Evolutionary conservation across 345 rosid genomes (phyloP), one percentile per base, ranked within the genome.

Genomic region (Hypericum perforatum): DNA sequence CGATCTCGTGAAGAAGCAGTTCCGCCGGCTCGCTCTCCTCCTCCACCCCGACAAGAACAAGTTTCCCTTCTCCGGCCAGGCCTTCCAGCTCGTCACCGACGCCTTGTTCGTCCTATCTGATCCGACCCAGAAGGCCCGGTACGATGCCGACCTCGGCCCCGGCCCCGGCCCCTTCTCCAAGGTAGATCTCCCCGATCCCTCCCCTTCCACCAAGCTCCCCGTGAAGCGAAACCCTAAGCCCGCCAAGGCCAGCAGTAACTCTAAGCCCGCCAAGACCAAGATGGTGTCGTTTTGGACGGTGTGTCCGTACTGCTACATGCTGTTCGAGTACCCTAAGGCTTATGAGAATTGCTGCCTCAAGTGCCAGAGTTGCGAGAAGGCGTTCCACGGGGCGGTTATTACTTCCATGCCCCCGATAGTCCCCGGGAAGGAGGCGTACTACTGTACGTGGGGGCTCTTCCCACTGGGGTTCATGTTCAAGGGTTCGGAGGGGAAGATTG

Each of bases 21-120:
- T 82, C 64, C 96, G 88, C 5, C 78, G 82, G 16, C 79, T 87
- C 14, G 94, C 95, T 41, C 76, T 91, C 14, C 95, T 85, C 32
- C 84, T 91, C 41, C 98, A 85, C 63, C 94, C 96, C 0, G 96
- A 92, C 70, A 88, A 92, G 65, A 92, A 85, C 70, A 76, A 73
- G 63, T 77, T 57, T 68, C 76, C 84, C 12, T 80, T 54, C 63
- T 79, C 96, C 8, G 88, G 81, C 50, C 85, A 85, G 13, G 96
- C 96, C 7, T 92, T 92, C 72, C 74, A 72, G 64, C 84, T 85
- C 53, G 96, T 85, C 8, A 77, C 78, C 0, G 94, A 81, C 41
- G 92, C 98, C n/a, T 85, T 95, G 96, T 74, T 80, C 1, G 86
- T 92, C 9, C 49, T 88, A 6, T 85, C 94, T 4, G 83, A 80